Evolutionary conservation across 2,329 filamentous ascomycete genomes (phyloP), one percentile per base, ranked within the genome.

Genomic region (Botrytis squamosa): DNA sequence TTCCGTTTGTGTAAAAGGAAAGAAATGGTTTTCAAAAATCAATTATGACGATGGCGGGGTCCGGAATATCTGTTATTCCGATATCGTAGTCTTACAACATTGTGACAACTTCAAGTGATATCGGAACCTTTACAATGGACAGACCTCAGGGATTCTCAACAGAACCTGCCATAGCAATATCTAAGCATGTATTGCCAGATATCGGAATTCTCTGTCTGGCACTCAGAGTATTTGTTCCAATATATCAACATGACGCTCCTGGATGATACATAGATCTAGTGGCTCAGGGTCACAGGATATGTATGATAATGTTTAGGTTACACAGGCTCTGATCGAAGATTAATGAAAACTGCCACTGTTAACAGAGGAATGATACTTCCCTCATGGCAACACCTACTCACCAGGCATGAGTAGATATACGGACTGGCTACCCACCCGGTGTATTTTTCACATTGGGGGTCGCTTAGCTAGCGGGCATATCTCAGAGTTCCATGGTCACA

Each of bases 31-130:
- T 57, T 33, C n/a, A 69, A 69, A 68, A 69, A 59, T 57, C 38
- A 12, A 57, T 66, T 29, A 71, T 71, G 69, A 71, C 69, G 69
- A 65, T 65, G 59, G 44, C 69, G 44, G 59, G 57, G 44, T 71
- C 44, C 42, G 69, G 69, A 65, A 42, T 14, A 65, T 65, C n/a
- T 33, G 14, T 71, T 71, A 16, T 40, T 65, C 69, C 69, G 69
- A 42, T 8, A 29, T 29, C 29, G 29, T 29, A 29, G 29, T 29
- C 29, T 29, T 29, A 38, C 8, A 14, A 22, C 16, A 20, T 8
- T 36, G 1, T 6, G 22, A 52, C 52, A 29, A 57, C 46, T 10
- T 46, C 55, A 18, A 42, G 46, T 55, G 65, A 55, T 36, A 68
- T 67, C 46, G 57, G 46, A 55, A 62, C 29, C 59, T 42, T 65